phyloP scores from a whole-genome alignment of 192 early-diverging fungal genomes.

The Mycoemilia scoparia region DNA sequence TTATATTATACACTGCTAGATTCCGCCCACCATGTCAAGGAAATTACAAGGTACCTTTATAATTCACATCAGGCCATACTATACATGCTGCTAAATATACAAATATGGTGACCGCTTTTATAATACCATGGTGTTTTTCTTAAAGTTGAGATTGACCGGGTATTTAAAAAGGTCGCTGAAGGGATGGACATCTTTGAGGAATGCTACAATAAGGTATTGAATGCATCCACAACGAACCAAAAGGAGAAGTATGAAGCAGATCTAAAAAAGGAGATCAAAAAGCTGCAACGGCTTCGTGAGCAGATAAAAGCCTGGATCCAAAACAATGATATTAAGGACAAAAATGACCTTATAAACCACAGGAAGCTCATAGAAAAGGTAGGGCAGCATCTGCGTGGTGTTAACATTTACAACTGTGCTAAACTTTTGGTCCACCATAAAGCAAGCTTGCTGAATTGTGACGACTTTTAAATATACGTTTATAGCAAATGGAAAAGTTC shows the following conservation, averaged over 20 bases:
- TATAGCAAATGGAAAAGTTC: slow-evolving; percentile 99
- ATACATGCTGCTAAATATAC: slow-evolving; percentile 20
- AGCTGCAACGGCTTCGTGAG: slow-evolving; percentile 86
- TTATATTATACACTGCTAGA: too few species aligned
- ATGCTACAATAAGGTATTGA: slow-evolving; percentile 74
- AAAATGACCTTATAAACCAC: slow-evolving; percentile 70
- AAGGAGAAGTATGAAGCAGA: slow-evolving; percentile 95
- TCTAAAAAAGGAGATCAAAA: slow-evolving; percentile 98
- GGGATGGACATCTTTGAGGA: slow-evolving; percentile 89
- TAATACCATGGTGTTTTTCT: background rate
- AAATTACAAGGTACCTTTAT: background rate
- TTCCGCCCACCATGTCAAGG: background rate
- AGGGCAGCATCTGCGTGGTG: too few species aligned
- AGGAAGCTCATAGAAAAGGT: slow-evolving; percentile 85
- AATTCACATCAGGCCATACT: background rate
- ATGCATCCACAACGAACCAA: slow-evolving; percentile 63
- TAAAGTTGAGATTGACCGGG: slow-evolving; percentile 86
- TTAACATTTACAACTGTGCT: too few species aligned
- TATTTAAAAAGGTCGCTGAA: slow-evolving; percentile 86
- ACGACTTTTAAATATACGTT: too few species aligned
- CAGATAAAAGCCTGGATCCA: slow-evolving; percentile 97
- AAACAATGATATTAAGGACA: slow-evolving; percentile 94
- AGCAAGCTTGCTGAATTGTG: background rate
- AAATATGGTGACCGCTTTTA: background rate
- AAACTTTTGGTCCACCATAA: slow-evolving; percentile 1